phyloP scores from a whole-genome alignment of 2,329 filamentous ascomycete species.

The Colletotrichum sp. region DNA sequence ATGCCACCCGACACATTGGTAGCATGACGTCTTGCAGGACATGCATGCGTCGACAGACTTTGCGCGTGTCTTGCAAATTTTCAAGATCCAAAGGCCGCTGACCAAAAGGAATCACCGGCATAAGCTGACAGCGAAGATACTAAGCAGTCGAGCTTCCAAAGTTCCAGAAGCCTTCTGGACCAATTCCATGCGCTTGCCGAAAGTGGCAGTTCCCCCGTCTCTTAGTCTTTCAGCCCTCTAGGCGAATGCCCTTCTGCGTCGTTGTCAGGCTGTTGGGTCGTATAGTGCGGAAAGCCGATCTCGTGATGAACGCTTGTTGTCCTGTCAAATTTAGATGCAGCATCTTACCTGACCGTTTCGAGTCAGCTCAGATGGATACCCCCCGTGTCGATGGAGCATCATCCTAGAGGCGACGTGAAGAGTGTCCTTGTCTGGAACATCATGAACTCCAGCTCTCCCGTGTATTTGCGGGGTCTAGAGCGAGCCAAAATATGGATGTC shows the following conservation, averaged over 20 bases:
- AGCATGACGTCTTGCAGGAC: neutral
- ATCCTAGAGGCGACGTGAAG: neutral
- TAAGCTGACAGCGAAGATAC: neutral
- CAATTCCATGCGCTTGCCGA: slow-evolving; percentile 11
- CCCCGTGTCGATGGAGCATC: neutral
- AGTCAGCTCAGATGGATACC: neutral
- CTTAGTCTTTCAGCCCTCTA: neutral
- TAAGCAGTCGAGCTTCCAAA: neutral
- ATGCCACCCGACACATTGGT: neutral
- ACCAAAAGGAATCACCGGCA: neutral
- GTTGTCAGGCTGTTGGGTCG: neutral
- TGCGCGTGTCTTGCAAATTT: neutral
- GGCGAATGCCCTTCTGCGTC: neutral
- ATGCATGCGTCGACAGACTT: neutral
- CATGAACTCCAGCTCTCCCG: neutral
- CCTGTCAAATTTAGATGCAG: neutral
- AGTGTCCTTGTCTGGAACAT: neutral
- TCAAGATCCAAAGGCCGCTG: neutral
- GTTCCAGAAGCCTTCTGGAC: slow-evolving; percentile 13
- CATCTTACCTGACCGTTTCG: neutral
- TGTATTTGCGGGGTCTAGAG: neutral
- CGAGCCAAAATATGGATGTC: neutral
- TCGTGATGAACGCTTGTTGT: neutral
- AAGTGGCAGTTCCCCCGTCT: neutral
- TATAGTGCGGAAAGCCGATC: neutral